Evolutionary conservation across 257 asterid species (phyloP).

Genomic region (Nicotiana knightiana): DNA sequence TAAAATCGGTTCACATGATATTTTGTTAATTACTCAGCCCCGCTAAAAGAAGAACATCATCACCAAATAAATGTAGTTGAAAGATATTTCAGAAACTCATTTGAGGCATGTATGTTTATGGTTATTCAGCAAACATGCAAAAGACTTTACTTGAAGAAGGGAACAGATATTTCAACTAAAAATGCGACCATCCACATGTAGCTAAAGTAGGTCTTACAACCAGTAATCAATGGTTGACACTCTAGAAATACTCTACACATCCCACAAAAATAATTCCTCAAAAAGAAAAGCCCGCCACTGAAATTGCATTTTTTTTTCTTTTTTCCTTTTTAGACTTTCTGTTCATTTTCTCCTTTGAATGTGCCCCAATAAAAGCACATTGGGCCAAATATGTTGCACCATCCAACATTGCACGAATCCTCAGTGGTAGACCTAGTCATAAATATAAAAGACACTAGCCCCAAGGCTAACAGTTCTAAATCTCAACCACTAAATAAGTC

Average conservation of each 20-base stretch:
- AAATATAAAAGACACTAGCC: background rate
- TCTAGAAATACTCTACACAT: background rate
- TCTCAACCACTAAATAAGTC: background rate
- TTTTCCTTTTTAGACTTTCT: background rate
- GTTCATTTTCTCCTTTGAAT: background rate
- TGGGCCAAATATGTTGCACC: background rate
- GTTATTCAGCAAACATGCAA: background rate
- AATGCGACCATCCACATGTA: background rate
- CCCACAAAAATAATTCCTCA: background rate
- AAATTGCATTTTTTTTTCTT: background rate
- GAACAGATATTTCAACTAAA: background rate
- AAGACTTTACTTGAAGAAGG: background rate
- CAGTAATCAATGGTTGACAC: background rate
- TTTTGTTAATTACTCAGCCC: background rate
- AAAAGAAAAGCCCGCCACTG: background rate
- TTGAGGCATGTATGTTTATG: background rate
- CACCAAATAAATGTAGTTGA: background rate
- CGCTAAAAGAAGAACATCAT: background rate
- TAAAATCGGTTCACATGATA: background rate
- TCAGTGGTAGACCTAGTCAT: background rate
- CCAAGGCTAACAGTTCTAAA: background rate
- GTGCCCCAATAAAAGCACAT: background rate
- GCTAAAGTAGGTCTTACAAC: background rate
- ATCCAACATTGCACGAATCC: background rate
- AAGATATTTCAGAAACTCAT: background rate